phyloP scores from a whole-genome alignment of 208 protist species.

The Acanthamoeba castellanii region DNA sequence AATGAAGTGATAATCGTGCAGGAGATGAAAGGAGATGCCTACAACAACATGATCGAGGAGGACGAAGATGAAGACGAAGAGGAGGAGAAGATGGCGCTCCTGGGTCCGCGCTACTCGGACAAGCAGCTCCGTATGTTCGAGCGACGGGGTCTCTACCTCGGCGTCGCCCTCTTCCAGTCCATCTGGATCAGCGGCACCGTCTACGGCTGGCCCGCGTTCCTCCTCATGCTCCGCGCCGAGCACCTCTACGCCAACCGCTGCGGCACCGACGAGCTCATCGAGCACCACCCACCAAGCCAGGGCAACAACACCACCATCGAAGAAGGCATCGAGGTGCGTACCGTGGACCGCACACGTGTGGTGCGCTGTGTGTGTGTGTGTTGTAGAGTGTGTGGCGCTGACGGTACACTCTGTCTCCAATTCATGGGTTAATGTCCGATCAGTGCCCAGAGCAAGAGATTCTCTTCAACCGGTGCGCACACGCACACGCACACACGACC shows the following conservation, averaged over 20 bases:
- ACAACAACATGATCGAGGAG: too few species aligned
- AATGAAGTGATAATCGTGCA: too few species aligned
- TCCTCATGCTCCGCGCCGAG: slow-evolving; percentile 35
- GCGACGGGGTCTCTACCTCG: neutral
- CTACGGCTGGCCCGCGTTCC: slow-evolving; percentile 29
- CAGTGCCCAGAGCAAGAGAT: slow-evolving; percentile 55
- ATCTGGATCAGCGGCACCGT: slow-evolving; percentile 20
- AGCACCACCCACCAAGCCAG: neutral
- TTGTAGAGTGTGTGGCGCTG: neutral
- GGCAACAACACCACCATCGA: neutral
- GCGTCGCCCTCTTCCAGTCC: slow-evolving; percentile 7
- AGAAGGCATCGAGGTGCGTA: neutral
- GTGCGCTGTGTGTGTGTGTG: neutral
- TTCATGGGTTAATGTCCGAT: neutral
- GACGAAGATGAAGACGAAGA: neutral
- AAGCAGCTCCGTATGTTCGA: neutral
- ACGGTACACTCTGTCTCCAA: too few species aligned
- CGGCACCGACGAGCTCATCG: slow-evolving; percentile 4
- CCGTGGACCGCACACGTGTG: neutral
- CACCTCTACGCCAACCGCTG: slow-evolving; percentile 14
- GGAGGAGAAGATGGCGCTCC: neutral
- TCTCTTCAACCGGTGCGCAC: neutral
- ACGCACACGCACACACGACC: too few species aligned
- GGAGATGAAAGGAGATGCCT: too few species aligned
- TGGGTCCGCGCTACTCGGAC: neutral